Base-by-base conservation (phyloP, 192 early-diverging fungal genomes). In the Coemansia sp. region DNA sequence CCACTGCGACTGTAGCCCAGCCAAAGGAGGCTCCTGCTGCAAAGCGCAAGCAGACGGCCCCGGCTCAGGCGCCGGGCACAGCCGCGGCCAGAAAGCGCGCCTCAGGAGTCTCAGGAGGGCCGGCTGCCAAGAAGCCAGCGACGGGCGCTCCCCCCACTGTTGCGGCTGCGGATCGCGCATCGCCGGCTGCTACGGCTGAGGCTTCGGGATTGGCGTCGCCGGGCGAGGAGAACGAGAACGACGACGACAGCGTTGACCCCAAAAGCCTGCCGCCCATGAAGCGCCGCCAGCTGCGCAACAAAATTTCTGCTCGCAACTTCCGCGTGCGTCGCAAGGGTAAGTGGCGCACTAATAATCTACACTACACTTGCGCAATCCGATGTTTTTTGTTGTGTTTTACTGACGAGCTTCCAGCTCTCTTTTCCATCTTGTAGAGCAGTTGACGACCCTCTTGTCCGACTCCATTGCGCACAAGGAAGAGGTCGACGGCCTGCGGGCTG, bases 261-360 rank as follows among this genome's bases (percentile, higher is more conserved):
- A 90, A 89, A 45, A 82, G 80, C 21, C 78, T 94, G 77, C 78
- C 87, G 11, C 86, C 89, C 17, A 93, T 90, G 74, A 91, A 95
- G 76, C 85, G 91, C 36, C 86, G 93, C 25, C 91, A 92, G 81
- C 76, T 94, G 74, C 85, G 93, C 60, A 95, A 95, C 84, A 95
- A 95, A 72, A 89, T 95, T 37, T 92, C 90, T 21, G 93, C 93
- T 21, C 84, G 92, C 70, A 93, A 93, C 78, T 95, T 95, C 76
- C 85, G 93, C 46, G 85, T 89, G 48, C 86, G 93, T 59, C 86
- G 92, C 84, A 95, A 95, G 85, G 93, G 78, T 80, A 80, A 75
- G 78, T 63, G 15, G 11, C 23, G 53, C 23, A 21, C 37, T 60
- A 36, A 8, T 36, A 8, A 36, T 36, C 34, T 36, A 8, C 17